Evolutionary conservation across 2,329 filamentous ascomycete species (phyloP).

Genomic region (Neofusicoccum kwambonambiense): DNA sequence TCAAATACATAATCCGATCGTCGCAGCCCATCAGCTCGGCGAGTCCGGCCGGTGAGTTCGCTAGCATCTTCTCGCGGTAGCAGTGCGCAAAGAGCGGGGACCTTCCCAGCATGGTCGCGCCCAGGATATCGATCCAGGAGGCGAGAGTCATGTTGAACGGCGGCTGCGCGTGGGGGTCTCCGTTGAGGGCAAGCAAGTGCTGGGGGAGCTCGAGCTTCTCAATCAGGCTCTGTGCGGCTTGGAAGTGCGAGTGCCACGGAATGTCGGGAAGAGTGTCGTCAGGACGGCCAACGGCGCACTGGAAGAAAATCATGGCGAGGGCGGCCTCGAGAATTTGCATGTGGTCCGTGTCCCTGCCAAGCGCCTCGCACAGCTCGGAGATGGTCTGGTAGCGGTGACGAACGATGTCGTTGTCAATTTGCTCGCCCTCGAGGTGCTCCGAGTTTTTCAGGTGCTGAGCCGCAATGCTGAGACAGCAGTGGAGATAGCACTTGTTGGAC

Average conservation of each 20-base stretch:
- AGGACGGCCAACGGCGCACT: constrained; percentile 83
- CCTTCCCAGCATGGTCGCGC: constrained; percentile 84
- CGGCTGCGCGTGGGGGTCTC: constrained; percentile 61
- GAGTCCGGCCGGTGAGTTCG: constrained; percentile 65
- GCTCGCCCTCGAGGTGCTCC: constrained; percentile 63
- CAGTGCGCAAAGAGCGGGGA: constrained; percentile 87
- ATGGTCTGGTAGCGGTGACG: constrained; percentile 88
- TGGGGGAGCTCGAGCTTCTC: constrained; percentile 78
- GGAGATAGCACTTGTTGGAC: constrained; percentile 87
- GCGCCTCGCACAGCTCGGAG: constrained; percentile 76
- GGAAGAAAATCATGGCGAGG: constrained; percentile 93
- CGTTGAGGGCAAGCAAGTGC: constrained; percentile 58
- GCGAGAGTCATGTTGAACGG: constrained; percentile 95
- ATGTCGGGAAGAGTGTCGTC: constrained; percentile 87
- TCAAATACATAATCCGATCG: constrained; percentile 95
- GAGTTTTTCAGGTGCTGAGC: constrained; percentile 89
- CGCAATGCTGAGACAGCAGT: constrained; percentile 91
- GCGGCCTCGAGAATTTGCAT: constrained; percentile 88
- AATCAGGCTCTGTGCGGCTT: constrained; percentile 81
- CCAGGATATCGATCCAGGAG: constrained; percentile 95
- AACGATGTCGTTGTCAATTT: constrained; percentile 88
- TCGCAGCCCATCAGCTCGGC: constrained; percentile 97
- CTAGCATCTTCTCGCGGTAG: constrained; percentile 91
- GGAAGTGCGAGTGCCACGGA: constrained; percentile 95
- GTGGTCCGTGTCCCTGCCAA: constrained; percentile 78